phyloP scores from a whole-genome alignment of 2,329 filamentous ascomycete genomes.

The Ilyonectria robusta region DNA sequence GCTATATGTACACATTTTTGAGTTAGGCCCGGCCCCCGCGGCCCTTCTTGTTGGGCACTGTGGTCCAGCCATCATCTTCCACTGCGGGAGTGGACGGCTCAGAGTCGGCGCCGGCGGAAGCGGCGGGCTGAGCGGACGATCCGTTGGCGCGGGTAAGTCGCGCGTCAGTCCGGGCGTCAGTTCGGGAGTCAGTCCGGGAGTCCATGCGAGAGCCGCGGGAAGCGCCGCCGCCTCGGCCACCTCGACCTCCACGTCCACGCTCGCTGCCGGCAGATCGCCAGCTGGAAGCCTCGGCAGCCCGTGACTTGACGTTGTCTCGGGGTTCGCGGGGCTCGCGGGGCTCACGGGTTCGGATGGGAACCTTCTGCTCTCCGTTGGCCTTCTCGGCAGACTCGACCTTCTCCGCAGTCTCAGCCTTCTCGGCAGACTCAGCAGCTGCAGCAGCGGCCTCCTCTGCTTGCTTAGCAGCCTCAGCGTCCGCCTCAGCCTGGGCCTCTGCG shows the following conservation, averaged over 20 bases:
- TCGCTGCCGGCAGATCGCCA: conserved; percentile 70
- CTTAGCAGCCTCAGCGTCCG: conserved; percentile 47
- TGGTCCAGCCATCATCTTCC: conserved; percentile 75
- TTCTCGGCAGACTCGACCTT: conserved; percentile 33
- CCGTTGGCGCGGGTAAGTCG: conserved; percentile 67
- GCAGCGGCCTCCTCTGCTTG: conserved; percentile 50
- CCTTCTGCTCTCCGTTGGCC: conserved; percentile 64
- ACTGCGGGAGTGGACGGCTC: conserved; percentile 58
- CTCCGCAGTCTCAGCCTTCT: conserved; percentile 47
- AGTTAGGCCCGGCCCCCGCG: conserved; percentile 53
- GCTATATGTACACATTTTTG: conserved; percentile 54
- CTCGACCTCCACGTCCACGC: conserved; percentile 61
- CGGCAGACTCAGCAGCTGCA: conserved; percentile 45
- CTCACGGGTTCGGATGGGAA: conserved; percentile 57
- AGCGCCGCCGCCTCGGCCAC: conserved; percentile 59
- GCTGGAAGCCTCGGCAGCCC: conserved; percentile 70
- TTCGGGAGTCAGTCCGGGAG: no score
- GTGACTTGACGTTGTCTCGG: conserved; percentile 62
- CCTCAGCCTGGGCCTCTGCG: conserved; percentile 49
- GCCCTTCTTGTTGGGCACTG: conserved; percentile 60
- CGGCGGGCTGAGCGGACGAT: conserved; percentile 54
- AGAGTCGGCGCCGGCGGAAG: conserved; percentile 47
- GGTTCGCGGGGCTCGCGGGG: conserved; percentile 58
- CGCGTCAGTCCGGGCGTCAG: conserved; percentile 55
- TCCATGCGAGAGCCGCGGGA: conserved; percentile 52